Conservation (phyloP, 164 flowering plant genomes). For the Santalum album region DNA sequence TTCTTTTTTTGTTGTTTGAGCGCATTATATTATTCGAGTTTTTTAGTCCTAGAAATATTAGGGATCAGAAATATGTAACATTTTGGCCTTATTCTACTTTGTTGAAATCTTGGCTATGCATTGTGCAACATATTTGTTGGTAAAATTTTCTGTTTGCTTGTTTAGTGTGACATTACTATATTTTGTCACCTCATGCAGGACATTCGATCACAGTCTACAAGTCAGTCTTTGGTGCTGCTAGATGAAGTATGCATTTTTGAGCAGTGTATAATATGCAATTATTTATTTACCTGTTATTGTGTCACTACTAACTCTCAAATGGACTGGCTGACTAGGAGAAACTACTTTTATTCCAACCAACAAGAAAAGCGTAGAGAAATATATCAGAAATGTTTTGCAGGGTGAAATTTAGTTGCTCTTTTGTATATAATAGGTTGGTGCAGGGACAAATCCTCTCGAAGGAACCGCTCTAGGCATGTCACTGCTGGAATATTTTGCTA, state of each 20-base stretch:
- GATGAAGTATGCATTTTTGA: constrained; percentile 62
- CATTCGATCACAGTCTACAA: constrained; percentile 58
- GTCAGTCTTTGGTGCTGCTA: constrained; percentile 69
- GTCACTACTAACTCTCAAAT: no score
- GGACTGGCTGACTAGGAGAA: no score
- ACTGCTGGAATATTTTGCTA: constrained; percentile 79
- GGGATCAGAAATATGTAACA: no score
- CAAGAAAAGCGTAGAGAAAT: neutral
- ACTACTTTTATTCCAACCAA: no score
- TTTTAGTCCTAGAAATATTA: no score
- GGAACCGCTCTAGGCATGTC: constrained; percentile 99
- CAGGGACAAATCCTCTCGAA: constrained; percentile 96
- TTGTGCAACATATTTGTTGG: no score
- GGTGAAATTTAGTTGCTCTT: neutral
- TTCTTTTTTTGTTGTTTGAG: no score
- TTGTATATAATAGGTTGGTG: constrained; percentile 59
- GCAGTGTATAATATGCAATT: neutral
- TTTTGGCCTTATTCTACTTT: no score
- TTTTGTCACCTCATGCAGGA: constrained; percentile 38
- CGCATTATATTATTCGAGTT: no score
- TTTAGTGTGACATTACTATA: neutral
- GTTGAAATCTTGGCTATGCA: no score
- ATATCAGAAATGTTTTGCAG: neutral
- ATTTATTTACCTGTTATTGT: neutral
- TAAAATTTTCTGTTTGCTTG: no score